Conservation (phyloP, 1,284 basidiomycete species). For the Pseudozyma flocculosa region DNA sequence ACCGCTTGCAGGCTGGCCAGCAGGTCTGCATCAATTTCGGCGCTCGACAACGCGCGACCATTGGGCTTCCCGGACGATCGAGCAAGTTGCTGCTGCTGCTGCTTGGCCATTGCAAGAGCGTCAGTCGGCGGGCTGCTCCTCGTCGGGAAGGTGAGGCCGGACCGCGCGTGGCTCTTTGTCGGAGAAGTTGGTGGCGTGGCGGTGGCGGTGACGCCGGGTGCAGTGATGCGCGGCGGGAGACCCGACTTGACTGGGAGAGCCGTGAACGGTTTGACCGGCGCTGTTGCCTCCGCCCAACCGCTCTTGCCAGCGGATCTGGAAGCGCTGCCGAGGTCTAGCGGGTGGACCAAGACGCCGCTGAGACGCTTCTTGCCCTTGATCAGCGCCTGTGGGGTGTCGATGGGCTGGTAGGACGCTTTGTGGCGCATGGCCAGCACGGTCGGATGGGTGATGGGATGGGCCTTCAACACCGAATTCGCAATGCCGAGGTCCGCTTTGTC, state of each 20-base stretch:
- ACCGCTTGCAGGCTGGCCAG: conserved; percentile 21
- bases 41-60: conserved; percentile 6
- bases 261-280: no score
- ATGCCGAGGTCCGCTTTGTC: conserved; percentile 19
- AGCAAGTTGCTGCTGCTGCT: no score
- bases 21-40: conserved; percentile 25
- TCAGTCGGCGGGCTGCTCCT: background rate
- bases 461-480: conserved; percentile 17
- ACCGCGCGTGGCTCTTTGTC: background rate
- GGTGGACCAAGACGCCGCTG: conserved; percentile 5
- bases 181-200: background rate
- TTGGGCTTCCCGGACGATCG: background rate
- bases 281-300: no score
- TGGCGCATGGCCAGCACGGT: conserved; percentile 18
- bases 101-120: no score
- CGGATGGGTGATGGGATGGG: conserved; percentile 19
- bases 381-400: conserved; percentile 28
- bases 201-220: no score
- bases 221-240: no score
- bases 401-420: conserved; percentile 16
- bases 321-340: conserved; percentile 13
- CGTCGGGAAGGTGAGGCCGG: background rate
- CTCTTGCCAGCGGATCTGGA: conserved; percentile 3
- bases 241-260: no score
- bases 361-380: conserved; percentile 28